Base-by-base conservation (phyloP, 2,329 filamentous ascomycete species). In the Paracamarosporium sp. region DNA sequence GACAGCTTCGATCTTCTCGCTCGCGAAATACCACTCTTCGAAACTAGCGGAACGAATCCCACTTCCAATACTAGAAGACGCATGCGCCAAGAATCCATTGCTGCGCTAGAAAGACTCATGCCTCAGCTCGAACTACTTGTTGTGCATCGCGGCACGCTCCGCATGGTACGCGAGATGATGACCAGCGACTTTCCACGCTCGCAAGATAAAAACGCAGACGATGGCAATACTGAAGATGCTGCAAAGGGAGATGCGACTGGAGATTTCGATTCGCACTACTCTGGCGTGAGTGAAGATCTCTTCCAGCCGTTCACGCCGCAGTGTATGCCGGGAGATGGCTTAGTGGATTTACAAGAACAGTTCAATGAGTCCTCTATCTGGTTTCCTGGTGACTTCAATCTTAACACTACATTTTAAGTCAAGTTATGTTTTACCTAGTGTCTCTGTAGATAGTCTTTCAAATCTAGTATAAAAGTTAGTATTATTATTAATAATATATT, bases 1-100 rank as follows among this genome's bases (percentile, higher is more conserved):
- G 74, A 78, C 46, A 66, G 71, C 0, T 77, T 78, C 53, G 74
- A 76, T 22, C 57, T 76, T 1, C 62, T 78, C 28, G 63, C 61
- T 31, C 60, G 64, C 20, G 64, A 66, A 38, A 63, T 65, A 28
- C 64, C 64, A 11, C 58, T 65, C 6, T 55, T 66, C 3, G 62
- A 66, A 41, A n/a, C 38, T 45, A 56, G 62, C 17, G 56, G 60
- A 24, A 54, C 55, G 43, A 56, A 56, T 6, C 17, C 22, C 11
- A 27, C 58, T 61, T 40, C 64, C 60, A 8, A 56, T 60, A 61
- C 12, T 55, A 63, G 3, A 63, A 61, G 33, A 58, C 64, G 2
- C 25, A 54, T 6, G 45, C 40, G 38, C 22, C 5, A n/a, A 5
- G 38, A 41, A 17, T 41, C 38, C 7, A n/a, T 17, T 11, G 38